These are phyloP conservation scores for Beauveria sp. DNA, from an alignment of 2,329 filamentous ascomycete species.

Conservation along the genomic window DNA sequence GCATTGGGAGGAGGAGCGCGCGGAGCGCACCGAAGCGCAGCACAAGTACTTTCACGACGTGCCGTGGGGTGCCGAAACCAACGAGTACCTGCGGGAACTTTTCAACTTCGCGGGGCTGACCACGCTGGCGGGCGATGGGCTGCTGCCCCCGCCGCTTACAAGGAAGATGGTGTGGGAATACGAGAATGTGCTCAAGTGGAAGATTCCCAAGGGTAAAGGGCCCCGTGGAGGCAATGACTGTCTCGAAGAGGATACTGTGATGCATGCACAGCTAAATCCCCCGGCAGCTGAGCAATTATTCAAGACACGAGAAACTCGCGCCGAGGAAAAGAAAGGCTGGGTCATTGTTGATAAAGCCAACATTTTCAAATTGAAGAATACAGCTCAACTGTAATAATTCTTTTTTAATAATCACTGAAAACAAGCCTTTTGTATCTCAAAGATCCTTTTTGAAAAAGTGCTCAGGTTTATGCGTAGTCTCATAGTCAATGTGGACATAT, in stretches of 20 bases:
- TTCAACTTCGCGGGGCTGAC: slow-evolving; percentile 43
- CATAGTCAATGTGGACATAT: slow-evolving; percentile 96
- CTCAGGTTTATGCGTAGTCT: slow-evolving; percentile 91
- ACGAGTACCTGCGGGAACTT: slow-evolving; percentile 36
- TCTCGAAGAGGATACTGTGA: background rate
- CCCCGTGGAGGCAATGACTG: background rate
- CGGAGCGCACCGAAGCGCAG: slow-evolving; percentile 21
- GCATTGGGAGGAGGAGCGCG: slow-evolving; percentile 39
- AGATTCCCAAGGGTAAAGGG: background rate
- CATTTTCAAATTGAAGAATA: background rate
- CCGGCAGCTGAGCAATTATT: background rate
- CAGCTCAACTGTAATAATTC: background rate
- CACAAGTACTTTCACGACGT: slow-evolving; percentile 44
- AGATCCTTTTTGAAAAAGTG: slow-evolving; percentile 58
- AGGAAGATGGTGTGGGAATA: slow-evolving; percentile 39
- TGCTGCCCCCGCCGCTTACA: slow-evolving; percentile 36
- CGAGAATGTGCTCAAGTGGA: slow-evolving; percentile 38
- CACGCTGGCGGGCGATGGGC: slow-evolving; percentile 37
- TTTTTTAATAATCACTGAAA: background rate
- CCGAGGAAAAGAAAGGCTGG: background rate
- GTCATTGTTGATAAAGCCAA: background rate
- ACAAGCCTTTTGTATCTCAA: slow-evolving; percentile 20
- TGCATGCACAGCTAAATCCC: background rate
- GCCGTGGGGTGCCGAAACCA: slow-evolving; percentile 45
- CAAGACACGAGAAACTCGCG: background rate